A percentile compares a stretch with the other conserved stretches of the same genome.
These are phyloP conservation scores for Auricularia sp. DNA, from an alignment of 768 basidiomycete genomes.

Conservation along the genomic window DNA sequence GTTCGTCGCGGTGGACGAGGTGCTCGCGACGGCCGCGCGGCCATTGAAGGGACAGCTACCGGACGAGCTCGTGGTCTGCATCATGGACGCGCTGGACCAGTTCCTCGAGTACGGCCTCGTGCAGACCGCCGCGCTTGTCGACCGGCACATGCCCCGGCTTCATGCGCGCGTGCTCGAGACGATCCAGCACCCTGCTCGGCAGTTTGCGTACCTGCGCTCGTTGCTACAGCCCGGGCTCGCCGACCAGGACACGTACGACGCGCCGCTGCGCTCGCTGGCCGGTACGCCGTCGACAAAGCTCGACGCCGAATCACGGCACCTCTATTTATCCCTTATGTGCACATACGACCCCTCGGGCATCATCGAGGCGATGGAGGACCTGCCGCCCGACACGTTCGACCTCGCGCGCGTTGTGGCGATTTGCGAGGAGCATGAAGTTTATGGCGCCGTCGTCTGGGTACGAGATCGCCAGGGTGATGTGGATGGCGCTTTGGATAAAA, in stretches of 20 bases:
- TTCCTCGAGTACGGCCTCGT: conserved; percentile 52
- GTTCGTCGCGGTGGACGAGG: conserved; percentile 56
- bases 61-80: conserved; percentile 39
- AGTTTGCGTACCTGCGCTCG: conserved; percentile 67
- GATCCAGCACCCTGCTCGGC: conserved; percentile 36
- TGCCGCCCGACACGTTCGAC: conserved; percentile 46
- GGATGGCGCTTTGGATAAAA: conserved; percentile 53
- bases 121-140: conserved; percentile 62
- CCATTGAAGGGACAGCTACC: conserved; percentile 43
- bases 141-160: conserved; percentile 52
- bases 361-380: conserved; percentile 46
- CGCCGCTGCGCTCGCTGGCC: conserved; percentile 8
- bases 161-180: conserved; percentile 55
- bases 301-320: conserved; percentile 39
- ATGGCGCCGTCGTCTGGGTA: conserved; percentile 77
- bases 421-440: conserved; percentile 58
- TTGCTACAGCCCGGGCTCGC: conserved; percentile 47
- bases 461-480: conserved; percentile 54
- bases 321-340: conserved; percentile 67
- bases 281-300: conserved; percentile 32
- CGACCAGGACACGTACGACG: conserved; percentile 24
- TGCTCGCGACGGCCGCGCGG: conserved; percentile 38
- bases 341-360: conserved; percentile 54
- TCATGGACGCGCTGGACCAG: conserved; percentile 51
- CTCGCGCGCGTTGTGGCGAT: conserved; percentile 43